Percentiles rank a stretch among this genome's conserved stretches.
These are phyloP conservation scores for Candida michaelii DNA, from an alignment of 805 yeast genomes.

Conservation along the genomic window DNA sequence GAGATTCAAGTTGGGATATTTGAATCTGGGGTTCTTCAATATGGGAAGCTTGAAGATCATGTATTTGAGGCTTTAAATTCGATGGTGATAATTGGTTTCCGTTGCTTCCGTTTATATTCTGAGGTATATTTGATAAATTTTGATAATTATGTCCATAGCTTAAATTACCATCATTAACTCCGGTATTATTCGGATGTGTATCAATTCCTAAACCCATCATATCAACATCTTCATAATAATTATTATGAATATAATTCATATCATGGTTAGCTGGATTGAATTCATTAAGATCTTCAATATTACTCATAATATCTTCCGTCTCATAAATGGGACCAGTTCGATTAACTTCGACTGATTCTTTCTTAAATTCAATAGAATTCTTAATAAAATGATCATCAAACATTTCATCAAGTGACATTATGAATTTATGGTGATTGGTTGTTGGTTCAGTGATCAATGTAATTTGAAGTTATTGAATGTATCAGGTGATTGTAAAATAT, in stretches of 20 bases:
- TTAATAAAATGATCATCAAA: conserved; percentile 5
- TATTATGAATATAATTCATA: conserved; percentile 5
- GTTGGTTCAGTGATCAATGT: neutral
- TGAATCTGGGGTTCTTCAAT: neutral
- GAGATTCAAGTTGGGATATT: neutral
- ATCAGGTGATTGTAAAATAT: neutral
- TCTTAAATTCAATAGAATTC: conserved; percentile 5
- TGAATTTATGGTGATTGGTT: no score
- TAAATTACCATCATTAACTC: neutral
- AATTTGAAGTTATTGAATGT: neutral
- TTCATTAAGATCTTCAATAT: conserved; percentile 1
- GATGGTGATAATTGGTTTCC: neutral
- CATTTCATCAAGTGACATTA: conserved; percentile 6
- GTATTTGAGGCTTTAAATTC: neutral
- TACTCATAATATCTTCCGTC: conserved; percentile 4
- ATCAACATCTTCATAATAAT: conserved; percentile 3
- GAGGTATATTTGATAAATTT: no score
- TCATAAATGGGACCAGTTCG: conserved; percentile 3
- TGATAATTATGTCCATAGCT: neutral
- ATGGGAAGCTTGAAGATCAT: neutral
- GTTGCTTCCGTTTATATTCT: neutral
- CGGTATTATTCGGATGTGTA: neutral
- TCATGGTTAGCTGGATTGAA: neutral
- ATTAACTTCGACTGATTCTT: conserved; percentile 1
- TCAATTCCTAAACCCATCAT: conserved; percentile 2